Conservation (phyloP, 1,284 basidiomycete genomes). For the Schizophyllum amplum region DNA sequence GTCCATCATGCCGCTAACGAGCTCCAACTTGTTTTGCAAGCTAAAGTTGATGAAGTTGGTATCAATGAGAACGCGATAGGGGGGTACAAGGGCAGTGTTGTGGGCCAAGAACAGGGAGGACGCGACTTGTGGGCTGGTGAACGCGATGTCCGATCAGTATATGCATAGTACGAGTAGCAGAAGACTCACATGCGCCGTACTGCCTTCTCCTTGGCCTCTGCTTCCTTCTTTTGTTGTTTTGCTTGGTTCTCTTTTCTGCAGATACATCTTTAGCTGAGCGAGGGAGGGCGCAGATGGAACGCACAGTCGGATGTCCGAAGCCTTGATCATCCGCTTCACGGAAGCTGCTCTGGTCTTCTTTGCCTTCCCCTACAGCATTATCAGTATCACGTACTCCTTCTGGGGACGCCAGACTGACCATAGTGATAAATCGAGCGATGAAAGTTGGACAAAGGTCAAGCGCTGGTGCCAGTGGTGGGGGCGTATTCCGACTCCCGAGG, state of each 20-base stretch:
- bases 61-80: constrained; percentile 96
- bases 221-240: constrained; percentile 73
- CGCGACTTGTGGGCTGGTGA: constrained; percentile 65
- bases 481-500: too few species aligned
- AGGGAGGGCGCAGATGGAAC: constrained; percentile 20
- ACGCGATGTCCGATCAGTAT: constrained; percentile 4
- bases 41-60: constrained; percentile 99
- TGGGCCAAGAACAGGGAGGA: constrained; percentile 94
- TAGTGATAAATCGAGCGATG: not conserved
- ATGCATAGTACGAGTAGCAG: constrained; percentile 13
- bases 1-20: constrained; percentile 98
- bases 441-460: too few species aligned
- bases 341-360: constrained; percentile 92
- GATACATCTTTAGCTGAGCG: constrained; percentile 5
- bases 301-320: constrained; percentile 89
- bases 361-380: constrained; percentile 66
- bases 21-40: constrained; percentile 96
- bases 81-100: constrained; percentile 93
- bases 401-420: not conserved
- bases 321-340: constrained; percentile 93
- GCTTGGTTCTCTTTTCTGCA: constrained; percentile 72
- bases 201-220: constrained; percentile 63
- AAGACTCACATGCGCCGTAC: constrained; percentile 60
- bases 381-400: not conserved
- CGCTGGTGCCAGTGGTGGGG: too few species aligned